These are phyloP conservation scores for Pontederia crassipes DNA, from an alignment of 176 grass and related monocot species.

Conservation along the genomic window DNA sequence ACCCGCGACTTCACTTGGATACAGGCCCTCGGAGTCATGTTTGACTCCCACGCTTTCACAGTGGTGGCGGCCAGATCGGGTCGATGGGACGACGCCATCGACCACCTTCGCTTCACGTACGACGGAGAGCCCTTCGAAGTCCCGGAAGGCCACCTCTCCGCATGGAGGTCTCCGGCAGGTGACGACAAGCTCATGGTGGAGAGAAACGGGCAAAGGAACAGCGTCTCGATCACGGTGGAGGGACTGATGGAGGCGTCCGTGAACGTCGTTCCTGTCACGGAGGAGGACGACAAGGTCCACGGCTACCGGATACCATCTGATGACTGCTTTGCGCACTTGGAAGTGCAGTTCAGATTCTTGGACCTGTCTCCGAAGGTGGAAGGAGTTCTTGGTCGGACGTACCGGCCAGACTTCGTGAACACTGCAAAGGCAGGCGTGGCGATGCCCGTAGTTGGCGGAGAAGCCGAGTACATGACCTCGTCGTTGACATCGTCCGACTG, in stretches of 20 bases:
- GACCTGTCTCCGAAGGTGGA: conserved; percentile 14
- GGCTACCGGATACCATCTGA: conserved; percentile 21
- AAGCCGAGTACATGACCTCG: conserved; percentile 18
- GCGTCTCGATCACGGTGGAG: conserved; percentile 13
- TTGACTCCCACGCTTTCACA: conserved; percentile 17
- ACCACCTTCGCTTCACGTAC: conserved; percentile 22
- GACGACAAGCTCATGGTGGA: conserved; percentile 17
- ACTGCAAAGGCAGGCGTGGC: conserved; percentile 19
- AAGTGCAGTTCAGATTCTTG: conserved; percentile 21
- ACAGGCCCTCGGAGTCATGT: conserved; percentile 29
- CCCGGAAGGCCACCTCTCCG: conserved; percentile 19
- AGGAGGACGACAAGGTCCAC: conserved; percentile 32
- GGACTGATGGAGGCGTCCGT: conserved; percentile 17
- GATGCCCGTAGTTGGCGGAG: conserved; percentile 34
- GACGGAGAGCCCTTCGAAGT: conserved; percentile 20
- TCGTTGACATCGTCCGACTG: conserved; percentile 28
- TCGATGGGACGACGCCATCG: conserved; percentile 15
- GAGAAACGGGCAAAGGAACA: conserved; percentile 24
- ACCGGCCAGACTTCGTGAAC: conserved; percentile 21
- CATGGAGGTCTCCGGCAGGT: conserved; percentile 14
- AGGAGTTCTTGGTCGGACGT: conserved; percentile 29
- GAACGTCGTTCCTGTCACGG: conserved; percentile 28
- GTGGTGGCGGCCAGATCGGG: conserved; percentile 4
- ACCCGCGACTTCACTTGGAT: conserved; percentile 37
- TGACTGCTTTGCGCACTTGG: conserved; percentile 26